These are phyloP conservation scores for Trichoderma asperellum DNA, from an alignment of 2,329 filamentous ascomycete species.

Conservation along the genomic window DNA sequence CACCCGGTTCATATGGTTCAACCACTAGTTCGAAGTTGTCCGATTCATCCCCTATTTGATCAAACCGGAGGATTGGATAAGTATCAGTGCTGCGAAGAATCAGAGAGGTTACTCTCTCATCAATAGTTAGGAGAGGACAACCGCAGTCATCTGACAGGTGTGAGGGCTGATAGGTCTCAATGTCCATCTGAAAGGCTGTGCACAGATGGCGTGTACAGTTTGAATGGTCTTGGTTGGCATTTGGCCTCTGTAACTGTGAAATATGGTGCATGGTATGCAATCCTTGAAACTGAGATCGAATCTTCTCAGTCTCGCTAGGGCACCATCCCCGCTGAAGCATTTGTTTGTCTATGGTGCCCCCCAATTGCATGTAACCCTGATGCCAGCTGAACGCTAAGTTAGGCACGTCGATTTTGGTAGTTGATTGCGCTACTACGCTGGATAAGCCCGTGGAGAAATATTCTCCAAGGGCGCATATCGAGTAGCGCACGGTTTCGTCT, in stretches of 20 bases:
- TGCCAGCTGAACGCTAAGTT: constrained; percentile 32
- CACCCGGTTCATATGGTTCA: constrained; percentile 34
- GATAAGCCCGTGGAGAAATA: constrained; percentile 32
- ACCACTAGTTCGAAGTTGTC: constrained; percentile 32
- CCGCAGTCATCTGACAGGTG: constrained; percentile 34
- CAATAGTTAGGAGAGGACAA: constrained; percentile 34
- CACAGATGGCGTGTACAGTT: constrained; percentile 37
- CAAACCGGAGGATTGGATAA: constrained; percentile 32
- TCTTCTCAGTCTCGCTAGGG: constrained; percentile 39
- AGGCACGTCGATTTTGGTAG: constrained; percentile 28
- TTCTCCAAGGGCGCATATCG: constrained; percentile 39
- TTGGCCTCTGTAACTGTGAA: constrained; percentile 32
- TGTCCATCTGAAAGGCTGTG: constrained; percentile 39
- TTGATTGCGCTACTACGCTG: constrained; percentile 2
- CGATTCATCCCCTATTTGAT: constrained; percentile 11
- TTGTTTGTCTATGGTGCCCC: constrained; percentile 32
- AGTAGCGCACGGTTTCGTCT: constrained; percentile 35
- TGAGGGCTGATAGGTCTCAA: constrained; percentile 35
- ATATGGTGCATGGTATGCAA: constrained; percentile 36
- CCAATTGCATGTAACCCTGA: constrained; percentile 30
- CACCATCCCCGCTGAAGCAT: constrained; percentile 42
- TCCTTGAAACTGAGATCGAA: constrained; percentile 33
- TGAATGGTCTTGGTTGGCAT: constrained; percentile 33
- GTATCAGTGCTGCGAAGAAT: constrained; percentile 31
- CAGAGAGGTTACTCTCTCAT: constrained; percentile 29